Evolutionary conservation across 331 rosid genomes (phyloP), one percentile per base, ranked within the genome.

Genomic region (Quercus tomentella): DNA sequence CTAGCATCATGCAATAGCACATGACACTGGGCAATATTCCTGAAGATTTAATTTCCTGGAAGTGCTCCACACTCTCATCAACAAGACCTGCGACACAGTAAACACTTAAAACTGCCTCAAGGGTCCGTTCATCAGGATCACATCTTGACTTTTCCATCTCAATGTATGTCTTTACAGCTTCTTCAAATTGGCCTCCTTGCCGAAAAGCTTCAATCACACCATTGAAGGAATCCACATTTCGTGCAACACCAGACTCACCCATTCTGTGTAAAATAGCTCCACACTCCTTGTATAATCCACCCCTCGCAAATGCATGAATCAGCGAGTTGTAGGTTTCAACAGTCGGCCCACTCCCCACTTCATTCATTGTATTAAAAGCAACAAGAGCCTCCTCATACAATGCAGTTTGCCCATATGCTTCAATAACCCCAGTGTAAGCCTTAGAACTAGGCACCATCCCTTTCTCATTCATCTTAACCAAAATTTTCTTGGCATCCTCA

Each of bases 1-100:
- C 91, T 52, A 96, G 89, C 99, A 96, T 96, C 99, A 93, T 87
- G 92, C 98, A 96, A 86, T 93, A 96, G 89, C 97, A 89, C 89
- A 88, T 89, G 73, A 93, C 91, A 83, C 92, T 92, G 72, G 99
- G 99, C 67, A 88, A 67, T 78, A 85, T 82, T 84, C 98, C 95
- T 6, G 93, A 87, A 80, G 86, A 87, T 82, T 93, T 96, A 26
- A 93, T 93, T 88, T 88, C 99, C 74, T 88, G 87, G 76, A 96
- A 96, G 77, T 91, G 99, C 86, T 96, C 98, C 84, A 88, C 91
- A 78, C 97, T 79, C 88, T 93, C 98, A 6, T 96, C 90, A 82
- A 92, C 91, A 86, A 96, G 95, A 58, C 97, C 98, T 45, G 98
- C 92, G 35, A 89, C 74, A 82, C 92, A 87, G 87, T 93, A 96